Base-by-base conservation (phyloP, 495 filamentous ascomycete genomes). In the Daldinia bambusicola region DNA sequence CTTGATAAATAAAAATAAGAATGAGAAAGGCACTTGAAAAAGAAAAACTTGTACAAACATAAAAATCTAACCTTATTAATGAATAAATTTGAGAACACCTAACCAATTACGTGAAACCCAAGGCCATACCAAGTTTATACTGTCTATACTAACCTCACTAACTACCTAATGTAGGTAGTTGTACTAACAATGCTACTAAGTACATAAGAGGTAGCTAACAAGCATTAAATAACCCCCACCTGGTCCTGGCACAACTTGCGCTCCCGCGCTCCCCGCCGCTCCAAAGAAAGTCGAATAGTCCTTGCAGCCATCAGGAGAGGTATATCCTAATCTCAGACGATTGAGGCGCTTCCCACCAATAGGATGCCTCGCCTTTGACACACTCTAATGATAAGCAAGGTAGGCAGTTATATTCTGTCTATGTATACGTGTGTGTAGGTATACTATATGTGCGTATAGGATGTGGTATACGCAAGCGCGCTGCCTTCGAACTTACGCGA, bases 231-330 rank as follows among this genome's bases (percentile, higher is more conserved):
- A 26, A 26, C 3, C 36, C 20, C 6, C 9, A 3, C 18, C 2
- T 48, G 22, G 34, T 22, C 18, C 9, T 51, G 41, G 13, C 22
- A 43, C 16, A 22, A 55, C 22, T n/a, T 58, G 40, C 56, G 40
- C 52, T 66, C 52, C 65, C 70, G 70, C 70, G 66, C 57, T 69
- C 65, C 34, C 70, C 70, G 70, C 70, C 48, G 45, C 61, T 55
- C 48, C 52, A 51, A 51, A 56, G 53, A 61, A 5, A 5, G 34
- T 57, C 14, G 8, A 59, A 13, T 26, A 55, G 32, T 63, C 55
- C 55, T 65, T 63, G 69, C 69, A 72, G 63, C 69, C 69, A 72
- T 31, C 61, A 65, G 55, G 61, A 38, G 40, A 48, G 58, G 31
- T 48, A 56, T 63, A 61, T 66, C 61, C 55, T 61, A 36, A 57